Evolutionary conservation across 345 rosid species (phyloP).

Genomic region (Conringia planisiliqua): DNA sequence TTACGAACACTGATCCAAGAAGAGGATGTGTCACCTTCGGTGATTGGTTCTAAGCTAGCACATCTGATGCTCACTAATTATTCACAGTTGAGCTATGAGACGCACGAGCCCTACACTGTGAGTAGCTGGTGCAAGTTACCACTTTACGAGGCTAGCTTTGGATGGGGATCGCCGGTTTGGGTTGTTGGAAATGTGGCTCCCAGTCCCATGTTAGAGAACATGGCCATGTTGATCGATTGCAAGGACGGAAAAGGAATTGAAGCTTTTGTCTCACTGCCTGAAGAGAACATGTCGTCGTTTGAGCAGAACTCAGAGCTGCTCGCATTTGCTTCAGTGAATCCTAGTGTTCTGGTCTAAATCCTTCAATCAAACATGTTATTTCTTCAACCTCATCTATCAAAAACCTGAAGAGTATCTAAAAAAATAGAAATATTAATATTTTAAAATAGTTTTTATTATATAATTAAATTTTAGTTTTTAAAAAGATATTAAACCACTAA

Average conservation of each 20-base stretch:
- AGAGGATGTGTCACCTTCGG: not conserved
- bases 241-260: conserved; percentile 43
- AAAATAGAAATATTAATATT: too few relatives aligned
- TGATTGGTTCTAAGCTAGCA: conserved; percentile 3
- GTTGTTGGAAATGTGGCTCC: not conserved
- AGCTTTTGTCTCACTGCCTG: conserved; percentile 43
- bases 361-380: too few relatives aligned
- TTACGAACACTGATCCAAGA: not conserved
- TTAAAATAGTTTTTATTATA: too few relatives aligned
- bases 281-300: conserved; percentile 39
- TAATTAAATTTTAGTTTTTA: too few relatives aligned
- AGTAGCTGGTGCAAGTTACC: conserved; percentile 46
- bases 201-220: not conserved
- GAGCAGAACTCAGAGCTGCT: conserved; percentile 41
- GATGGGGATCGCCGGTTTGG: conserved; percentile 50
- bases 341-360: too few relatives aligned
- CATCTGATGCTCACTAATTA: not conserved
- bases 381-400: too few relatives aligned
- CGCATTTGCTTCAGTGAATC: not conserved
- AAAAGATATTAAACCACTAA: too few relatives aligned
- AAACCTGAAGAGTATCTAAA: too few relatives aligned
- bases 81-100: not conserved
- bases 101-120: conserved; percentile 17
- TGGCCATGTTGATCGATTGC: conserved; percentile 23
- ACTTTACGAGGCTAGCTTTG: conserved; percentile 39